These are phyloP conservation scores for Stipa capillata DNA, from an alignment of 176 grass and related monocot species.

Conservation along the genomic window DNA sequence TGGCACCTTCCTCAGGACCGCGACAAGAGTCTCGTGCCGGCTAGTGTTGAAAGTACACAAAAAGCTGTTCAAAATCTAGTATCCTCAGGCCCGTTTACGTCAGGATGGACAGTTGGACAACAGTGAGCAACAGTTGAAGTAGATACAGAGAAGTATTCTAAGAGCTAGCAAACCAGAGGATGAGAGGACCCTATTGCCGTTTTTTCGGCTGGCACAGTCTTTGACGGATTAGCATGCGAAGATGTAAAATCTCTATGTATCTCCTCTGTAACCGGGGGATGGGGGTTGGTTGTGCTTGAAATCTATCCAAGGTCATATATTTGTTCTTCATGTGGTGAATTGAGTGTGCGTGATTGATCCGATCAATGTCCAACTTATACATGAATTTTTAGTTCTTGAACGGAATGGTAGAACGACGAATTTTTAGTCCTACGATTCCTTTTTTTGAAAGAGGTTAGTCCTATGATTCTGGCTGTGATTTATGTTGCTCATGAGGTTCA, in stretches of 20 bases:
- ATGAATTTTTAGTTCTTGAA: no score
- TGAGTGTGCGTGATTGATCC: background rate
- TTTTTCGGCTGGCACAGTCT: background rate
- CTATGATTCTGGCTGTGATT: no score
- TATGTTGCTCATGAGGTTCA: no score
- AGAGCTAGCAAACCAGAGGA: background rate
- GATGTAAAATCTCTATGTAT: background rate
- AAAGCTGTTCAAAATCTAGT: conserved; percentile 77
- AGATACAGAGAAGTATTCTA: background rate
- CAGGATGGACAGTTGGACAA: background rate
- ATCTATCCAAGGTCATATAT: background rate
- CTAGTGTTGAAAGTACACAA: conserved; percentile 82
- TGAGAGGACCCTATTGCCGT: background rate
- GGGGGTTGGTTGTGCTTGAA: background rate
- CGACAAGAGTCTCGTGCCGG: conserved; percentile 70
- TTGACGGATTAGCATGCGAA: background rate
- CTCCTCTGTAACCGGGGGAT: background rate
- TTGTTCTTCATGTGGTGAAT: background rate
- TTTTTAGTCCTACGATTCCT: no score
- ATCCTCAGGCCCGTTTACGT: background rate
- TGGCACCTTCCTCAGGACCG: conserved; percentile 31
- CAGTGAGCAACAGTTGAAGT: background rate
- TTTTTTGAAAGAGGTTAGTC: no score
- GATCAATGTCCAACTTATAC: background rate
- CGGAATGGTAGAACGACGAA: no score